Base-by-base conservation (phyloP, 305 asterid species). In the Fraxinus dipetala region DNA sequence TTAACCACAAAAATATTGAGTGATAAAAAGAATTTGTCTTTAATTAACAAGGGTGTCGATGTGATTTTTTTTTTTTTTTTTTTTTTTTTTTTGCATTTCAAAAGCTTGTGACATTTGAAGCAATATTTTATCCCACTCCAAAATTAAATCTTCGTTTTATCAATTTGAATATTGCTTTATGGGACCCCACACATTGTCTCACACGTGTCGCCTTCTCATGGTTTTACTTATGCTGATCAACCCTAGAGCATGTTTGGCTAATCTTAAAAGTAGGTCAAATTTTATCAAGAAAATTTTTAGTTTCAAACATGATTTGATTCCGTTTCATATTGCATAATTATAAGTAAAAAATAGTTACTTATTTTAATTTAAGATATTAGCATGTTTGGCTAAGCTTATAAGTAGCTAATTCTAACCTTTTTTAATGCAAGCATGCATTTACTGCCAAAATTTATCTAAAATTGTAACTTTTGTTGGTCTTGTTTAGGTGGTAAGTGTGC, bases 201-300 rank as follows among this genome's bases (percentile, higher is more conserved):
- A 28, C 73, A 90, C 94, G 93, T 90, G 93, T 90, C 86, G 0
- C 1, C 65, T 36, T 0, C 2, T 69, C 81, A 75, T 65, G 73
- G 36, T 4, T 65, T 63, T 24, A 8, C 5, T 24, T 28, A 4
- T 13, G 6, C 20, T 28, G 35, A 9, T 28, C 20, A 26, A 67
- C 38, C 74, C 74, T 28, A 67, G 34, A 65, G 5, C 74, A 4
- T 67, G 74, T 67, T 67, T 67, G 38, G 22, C 74, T 24, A 7
- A 22, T 22, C 72, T 63, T 2, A 63, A 8, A 20, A 63, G 32
- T 9, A 20, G 32, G 32, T 24, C 30, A 63, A 22, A 22, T 61
- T 20, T 5, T 6, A 7, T 61, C 16, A 9, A 61, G 32, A 3
- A 2, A 22, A 24, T 63, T 22, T 63, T 51, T 51, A 51, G 63